Evolutionary conservation across 1,284 basidiomycete species (phyloP).

Genomic region (Stygiomarasmius scandens): DNA sequence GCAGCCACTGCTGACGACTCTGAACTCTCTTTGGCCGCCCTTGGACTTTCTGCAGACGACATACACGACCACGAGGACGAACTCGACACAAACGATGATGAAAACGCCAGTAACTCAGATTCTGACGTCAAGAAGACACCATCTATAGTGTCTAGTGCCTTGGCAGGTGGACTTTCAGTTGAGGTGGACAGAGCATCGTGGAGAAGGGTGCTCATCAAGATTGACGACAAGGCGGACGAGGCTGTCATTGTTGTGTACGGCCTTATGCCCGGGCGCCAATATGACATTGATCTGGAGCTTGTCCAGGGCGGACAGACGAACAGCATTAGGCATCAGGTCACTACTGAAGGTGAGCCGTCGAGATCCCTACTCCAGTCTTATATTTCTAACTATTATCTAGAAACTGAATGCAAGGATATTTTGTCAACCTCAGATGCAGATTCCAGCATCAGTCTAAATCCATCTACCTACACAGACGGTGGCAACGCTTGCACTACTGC

Average conservation of each 20-base stretch:
- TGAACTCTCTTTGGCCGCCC: conserved; percentile 45
- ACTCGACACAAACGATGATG: conserved; percentile 42
- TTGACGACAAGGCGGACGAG: conserved; percentile 76
- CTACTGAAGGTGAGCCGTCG: conserved; percentile 52
- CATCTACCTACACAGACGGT: background rate
- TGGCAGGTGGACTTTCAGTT: conserved; percentile 73
- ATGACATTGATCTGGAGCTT: conserved; percentile 76
- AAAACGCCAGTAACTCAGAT: conserved; percentile 26
- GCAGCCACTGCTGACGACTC: conserved; percentile 47
- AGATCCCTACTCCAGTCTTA: background rate
- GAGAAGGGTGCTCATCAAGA: conserved; percentile 74
- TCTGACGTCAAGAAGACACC: conserved; percentile 29
- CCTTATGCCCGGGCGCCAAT: conserved; percentile 77
- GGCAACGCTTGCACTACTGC: background rate
- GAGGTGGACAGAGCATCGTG: conserved; percentile 76
- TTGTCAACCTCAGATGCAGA: background rate
- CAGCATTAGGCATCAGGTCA: conserved; percentile 58
- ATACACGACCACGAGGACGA: conserved; percentile 43
- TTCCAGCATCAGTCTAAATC: background rate
- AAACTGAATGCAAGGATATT: conserved; percentile 22
- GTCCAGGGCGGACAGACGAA: conserved; percentile 60
- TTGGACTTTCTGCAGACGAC: conserved; percentile 45
- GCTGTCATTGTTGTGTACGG: conserved; percentile 82
- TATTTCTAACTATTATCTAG: conserved; percentile 4
- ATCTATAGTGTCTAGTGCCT: conserved; percentile 63